These are phyloP conservation scores for Coemansia asiatica DNA, from an alignment of 192 early-diverging fungal species.

Conservation along the genomic window DNA sequence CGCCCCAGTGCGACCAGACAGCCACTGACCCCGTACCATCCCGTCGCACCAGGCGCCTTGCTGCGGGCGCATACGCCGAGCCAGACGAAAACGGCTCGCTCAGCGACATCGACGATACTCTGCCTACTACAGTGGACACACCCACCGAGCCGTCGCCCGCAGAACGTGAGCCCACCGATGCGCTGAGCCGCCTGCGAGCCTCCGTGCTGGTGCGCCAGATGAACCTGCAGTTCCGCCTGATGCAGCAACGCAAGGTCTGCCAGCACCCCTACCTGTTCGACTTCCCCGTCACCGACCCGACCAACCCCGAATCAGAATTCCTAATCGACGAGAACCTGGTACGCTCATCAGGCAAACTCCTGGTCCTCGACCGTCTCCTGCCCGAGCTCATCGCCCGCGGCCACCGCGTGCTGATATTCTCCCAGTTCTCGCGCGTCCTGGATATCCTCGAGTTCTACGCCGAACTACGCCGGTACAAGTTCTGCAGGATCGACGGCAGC, in stretches of 20 bases:
- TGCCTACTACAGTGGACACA: too few relatives aligned
- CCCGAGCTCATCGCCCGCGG: constrained; percentile 72
- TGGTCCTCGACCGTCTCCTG: constrained; percentile 80
- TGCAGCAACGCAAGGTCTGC: constrained; percentile 95
- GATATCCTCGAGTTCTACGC: constrained; percentile 93
- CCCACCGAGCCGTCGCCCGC: background rate
- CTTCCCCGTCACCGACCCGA: constrained; percentile 59
- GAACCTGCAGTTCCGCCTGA: constrained; percentile 74
- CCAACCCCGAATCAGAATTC: constrained; percentile 62
- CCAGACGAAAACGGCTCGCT: constrained; percentile 19
- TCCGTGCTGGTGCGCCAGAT: constrained; percentile 61
- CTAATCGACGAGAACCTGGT: constrained; percentile 64
- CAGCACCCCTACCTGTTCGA: constrained; percentile 95
- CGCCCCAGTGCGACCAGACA: constrained; percentile 7
- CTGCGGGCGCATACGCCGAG: constrained; percentile 11
- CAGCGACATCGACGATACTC: constrained; percentile 11
- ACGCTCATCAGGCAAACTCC: constrained; percentile 81
- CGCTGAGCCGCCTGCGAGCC: constrained; percentile 16
- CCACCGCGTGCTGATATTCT: constrained; percentile 94
- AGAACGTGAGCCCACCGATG: constrained; percentile 41
- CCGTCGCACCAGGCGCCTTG: background rate
- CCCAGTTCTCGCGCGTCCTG: constrained; percentile 87
- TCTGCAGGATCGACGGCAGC: constrained; percentile 88
- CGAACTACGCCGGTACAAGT: constrained; percentile 70
- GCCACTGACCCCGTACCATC: too few relatives aligned